Evolutionary conservation across 352 stramenopile genomes (phyloP).

Genomic region (Pythium vanterpoolii): DNA sequence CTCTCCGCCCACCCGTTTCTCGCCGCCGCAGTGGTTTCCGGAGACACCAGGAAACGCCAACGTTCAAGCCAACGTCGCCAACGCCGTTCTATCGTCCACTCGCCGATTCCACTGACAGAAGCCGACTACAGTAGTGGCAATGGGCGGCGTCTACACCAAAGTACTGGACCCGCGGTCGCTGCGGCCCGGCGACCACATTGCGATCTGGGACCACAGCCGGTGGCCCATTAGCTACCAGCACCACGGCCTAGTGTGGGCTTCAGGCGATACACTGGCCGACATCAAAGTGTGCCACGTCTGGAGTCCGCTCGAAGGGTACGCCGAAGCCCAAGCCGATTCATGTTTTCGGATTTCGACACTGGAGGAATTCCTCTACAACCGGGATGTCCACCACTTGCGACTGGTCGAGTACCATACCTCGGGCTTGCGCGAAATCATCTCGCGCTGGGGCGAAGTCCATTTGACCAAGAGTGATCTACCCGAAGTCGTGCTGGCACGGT

Average conservation of each 20-base stretch:
- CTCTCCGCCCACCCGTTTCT: no score
- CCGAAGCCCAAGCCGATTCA: slow-evolving; percentile 77
- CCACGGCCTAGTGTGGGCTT: slow-evolving; percentile 82
- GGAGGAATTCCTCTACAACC: slow-evolving; percentile 75
- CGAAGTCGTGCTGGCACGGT: slow-evolving; percentile 77
- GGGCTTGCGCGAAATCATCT: slow-evolving; percentile 69
- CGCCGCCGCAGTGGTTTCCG: no score
- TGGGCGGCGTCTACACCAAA: slow-evolving; percentile 80
- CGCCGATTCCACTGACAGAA: neutral
- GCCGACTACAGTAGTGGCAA: slow-evolving; percentile 6
- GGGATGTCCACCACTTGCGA: slow-evolving; percentile 53
- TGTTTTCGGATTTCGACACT: slow-evolving; percentile 86
- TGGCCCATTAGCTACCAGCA: slow-evolving; percentile 87
- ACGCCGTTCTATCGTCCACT: neutral
- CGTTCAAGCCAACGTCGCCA: neutral
- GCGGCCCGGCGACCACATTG: slow-evolving; percentile 79
- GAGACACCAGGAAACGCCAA: no score
- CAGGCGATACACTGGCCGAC: slow-evolving; percentile 53
- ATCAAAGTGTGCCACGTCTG: slow-evolving; percentile 84
- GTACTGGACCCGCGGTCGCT: slow-evolving; percentile 70
- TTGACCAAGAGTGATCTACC: slow-evolving; percentile 78
- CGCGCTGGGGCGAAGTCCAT: slow-evolving; percentile 84
- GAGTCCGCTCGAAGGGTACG: slow-evolving; percentile 72
- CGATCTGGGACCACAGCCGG: slow-evolving; percentile 83
- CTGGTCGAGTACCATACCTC: slow-evolving; percentile 88